Percentiles rank a stretch among this genome's conserved stretches.
Conservation (phyloP, 805 yeast genomes). For the Starmerella ratchasimensis region DNA sequence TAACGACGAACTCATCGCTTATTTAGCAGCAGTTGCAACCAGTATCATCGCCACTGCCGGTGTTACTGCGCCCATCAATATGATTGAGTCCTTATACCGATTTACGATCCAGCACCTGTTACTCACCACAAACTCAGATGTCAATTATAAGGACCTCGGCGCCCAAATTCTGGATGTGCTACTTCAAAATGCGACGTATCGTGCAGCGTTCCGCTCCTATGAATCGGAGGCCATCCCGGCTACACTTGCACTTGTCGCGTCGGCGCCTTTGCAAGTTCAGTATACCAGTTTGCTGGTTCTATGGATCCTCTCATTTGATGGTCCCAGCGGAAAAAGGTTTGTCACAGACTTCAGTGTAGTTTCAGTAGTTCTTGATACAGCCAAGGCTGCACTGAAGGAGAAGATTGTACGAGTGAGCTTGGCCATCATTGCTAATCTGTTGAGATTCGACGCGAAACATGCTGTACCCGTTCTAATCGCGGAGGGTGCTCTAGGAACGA, state of each 20-base stretch:
- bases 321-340: conserved; percentile 35
- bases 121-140: conserved; percentile 27
- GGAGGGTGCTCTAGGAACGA: conserved; percentile 58
- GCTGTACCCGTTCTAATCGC: conserved; percentile 56
- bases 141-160: conserved; percentile 45
- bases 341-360: conserved; percentile 35
- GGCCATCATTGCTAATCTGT: conserved; percentile 41
- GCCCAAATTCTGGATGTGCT: conserved; percentile 55
- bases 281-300: conserved; percentile 63
- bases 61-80: conserved; percentile 29
- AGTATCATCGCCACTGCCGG: conserved; percentile 32
- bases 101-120: conserved; percentile 24
- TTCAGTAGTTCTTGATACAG: conserved; percentile 34
- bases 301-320: conserved; percentile 76
- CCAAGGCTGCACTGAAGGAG: conserved; percentile 78
- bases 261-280: conserved; percentile 53
- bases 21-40: conserved; percentile 43
- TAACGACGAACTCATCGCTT: conserved; percentile 43
- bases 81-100: conserved; percentile 23
- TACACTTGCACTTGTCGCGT: conserved; percentile 34
- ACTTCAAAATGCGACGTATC: conserved; percentile 39
- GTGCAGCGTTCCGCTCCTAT: conserved; percentile 37
- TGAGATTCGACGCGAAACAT: conserved; percentile 24
- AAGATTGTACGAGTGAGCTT: conserved; percentile 78
- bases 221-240: conserved; percentile 36